Base-by-base conservation (phyloP, 768 basidiomycete genomes). In the Suillus spraguei region DNA sequence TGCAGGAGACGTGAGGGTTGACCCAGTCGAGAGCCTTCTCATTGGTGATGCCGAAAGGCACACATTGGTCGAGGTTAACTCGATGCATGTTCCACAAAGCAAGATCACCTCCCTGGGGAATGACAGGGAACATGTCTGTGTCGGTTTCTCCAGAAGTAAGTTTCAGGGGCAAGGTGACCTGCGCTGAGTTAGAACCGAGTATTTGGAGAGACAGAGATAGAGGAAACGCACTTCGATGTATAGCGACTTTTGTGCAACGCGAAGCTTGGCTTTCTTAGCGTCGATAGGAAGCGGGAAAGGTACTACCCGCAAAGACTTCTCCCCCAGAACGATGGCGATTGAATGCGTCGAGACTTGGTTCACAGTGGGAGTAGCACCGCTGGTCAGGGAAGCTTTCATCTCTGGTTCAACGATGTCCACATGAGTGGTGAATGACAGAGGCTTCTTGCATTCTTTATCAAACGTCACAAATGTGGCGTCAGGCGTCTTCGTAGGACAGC, bases 181-280 rank as follows among this genome's bases (percentile, higher is more conserved):
- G 65, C 53, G 39, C 49, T 38, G 28, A 28, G 24, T 9, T 10
- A 24, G 7, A 13, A 54, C 8, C 13, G 24, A 52, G 8, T 24
- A 60, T 38, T 20, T 33, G 8, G 13, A 14, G 11, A 22, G 11
- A 4, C 16, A 24, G 3, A 28, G 32, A 10, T 4, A 28, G 16
- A 32, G 11, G 58, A 35, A 4, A 64, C 71, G 3, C 24, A 76
- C 77, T 69, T 76, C 79, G 7, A 87, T 72, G 62, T 83, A 88
- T 22, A 70, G 77, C 2, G 85, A 87, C 64, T 83, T 85, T 42
- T 86, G 78, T 10, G 87, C 86, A 39, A 87, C 66, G 5, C 83
- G 78, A 11, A 81, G 68, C 66, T 76, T 83, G 3, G 69, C 60
- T 14, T 74, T 72, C 22, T 66, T 63, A 5, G 76, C 74, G 42